These are phyloP conservation scores for Plenodomus biglobosus DNA, from an alignment of 2,329 filamentous ascomycete genomes.

Conservation along the genomic window DNA sequence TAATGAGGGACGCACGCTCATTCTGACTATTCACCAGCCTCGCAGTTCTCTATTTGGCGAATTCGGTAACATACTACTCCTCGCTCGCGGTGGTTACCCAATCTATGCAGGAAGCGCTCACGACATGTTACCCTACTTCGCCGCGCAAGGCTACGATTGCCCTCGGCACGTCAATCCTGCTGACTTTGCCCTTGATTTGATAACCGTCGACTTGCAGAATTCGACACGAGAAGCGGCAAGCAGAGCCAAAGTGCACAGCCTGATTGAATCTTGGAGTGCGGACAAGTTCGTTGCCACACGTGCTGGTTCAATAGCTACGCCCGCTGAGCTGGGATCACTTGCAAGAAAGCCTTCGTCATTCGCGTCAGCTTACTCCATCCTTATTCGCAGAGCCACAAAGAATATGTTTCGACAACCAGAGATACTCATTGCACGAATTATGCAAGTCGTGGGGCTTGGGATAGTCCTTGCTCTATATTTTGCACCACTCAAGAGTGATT, in stretches of 20 bases:
- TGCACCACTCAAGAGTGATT: constrained; percentile 68
- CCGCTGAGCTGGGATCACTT: constrained; percentile 71
- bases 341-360: constrained; percentile 66
- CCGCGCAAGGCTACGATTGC: constrained; percentile 62
- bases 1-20: constrained; percentile 70
- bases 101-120: constrained; percentile 66
- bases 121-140: constrained; percentile 68
- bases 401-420: constrained; percentile 54
- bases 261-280: constrained; percentile 62
- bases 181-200: constrained; percentile 75
- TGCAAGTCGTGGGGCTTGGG: constrained; percentile 44
- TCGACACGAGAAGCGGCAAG: constrained; percentile 63
- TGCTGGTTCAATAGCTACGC: constrained; percentile 57
- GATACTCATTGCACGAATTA: constrained; percentile 39
- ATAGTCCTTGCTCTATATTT: constrained; percentile 56
- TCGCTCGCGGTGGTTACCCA: constrained; percentile 68
- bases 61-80: constrained; percentile 70
- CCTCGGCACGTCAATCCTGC: constrained; percentile 72
- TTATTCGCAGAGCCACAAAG: constrained; percentile 67
- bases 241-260: constrained; percentile 60
- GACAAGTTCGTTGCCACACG: constrained; percentile 29
- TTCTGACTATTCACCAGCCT: constrained; percentile 78
- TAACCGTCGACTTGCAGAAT: constrained; percentile 73
- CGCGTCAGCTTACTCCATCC: constrained; percentile 63
- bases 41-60: constrained; percentile 71